A percentile compares a stretch with the other conserved stretches of the same genome.
These are phyloP conservation scores for Cryptococcus wingfieldii DNA, from an alignment of 1,284 basidiomycete genomes.

Conservation along the genomic window DNA sequence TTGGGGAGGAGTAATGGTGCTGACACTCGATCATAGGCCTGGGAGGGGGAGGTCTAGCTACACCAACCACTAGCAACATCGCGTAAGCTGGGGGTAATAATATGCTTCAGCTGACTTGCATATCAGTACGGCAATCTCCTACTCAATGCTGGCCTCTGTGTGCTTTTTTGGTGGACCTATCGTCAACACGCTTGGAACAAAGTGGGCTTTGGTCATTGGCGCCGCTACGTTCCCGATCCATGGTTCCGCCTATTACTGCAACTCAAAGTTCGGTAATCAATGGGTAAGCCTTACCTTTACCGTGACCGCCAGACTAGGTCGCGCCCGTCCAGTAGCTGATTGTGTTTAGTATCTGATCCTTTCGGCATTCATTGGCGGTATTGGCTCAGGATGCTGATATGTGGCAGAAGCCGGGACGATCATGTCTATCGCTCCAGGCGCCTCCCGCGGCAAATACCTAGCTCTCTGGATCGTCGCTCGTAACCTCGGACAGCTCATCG, in stretches of 20 bases:
- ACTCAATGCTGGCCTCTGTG: slow-evolving; percentile 10
- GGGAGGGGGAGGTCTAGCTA: no score
- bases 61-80: no score
- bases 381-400: slow-evolving; percentile 17
- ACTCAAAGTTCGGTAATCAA: slow-evolving; percentile 19
- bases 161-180: slow-evolving; percentile 18
- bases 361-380: slow-evolving; percentile 12
- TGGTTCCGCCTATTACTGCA: slow-evolving; percentile 21
- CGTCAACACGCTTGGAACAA: slow-evolving; percentile 17
- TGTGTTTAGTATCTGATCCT: slow-evolving; percentile 15
- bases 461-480: slow-evolving; percentile 18
- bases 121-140: slow-evolving; percentile 5
- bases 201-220: slow-evolving; percentile 19
- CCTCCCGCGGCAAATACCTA: slow-evolving; percentile 18
- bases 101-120: no score
- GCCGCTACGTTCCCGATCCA: slow-evolving; percentile 19
- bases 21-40: no score
- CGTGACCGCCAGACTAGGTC: no score
- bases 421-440: slow-evolving; percentile 21
- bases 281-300: slow-evolving; percentile 3
- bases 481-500: slow-evolving; percentile 22
- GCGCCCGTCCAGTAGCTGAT: not conserved
- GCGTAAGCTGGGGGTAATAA: no score
- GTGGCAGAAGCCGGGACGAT: slow-evolving; percentile 28
- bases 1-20: no score